Conservation (phyloP, 306 rosid genomes). For the Castanea crenata region DNA sequence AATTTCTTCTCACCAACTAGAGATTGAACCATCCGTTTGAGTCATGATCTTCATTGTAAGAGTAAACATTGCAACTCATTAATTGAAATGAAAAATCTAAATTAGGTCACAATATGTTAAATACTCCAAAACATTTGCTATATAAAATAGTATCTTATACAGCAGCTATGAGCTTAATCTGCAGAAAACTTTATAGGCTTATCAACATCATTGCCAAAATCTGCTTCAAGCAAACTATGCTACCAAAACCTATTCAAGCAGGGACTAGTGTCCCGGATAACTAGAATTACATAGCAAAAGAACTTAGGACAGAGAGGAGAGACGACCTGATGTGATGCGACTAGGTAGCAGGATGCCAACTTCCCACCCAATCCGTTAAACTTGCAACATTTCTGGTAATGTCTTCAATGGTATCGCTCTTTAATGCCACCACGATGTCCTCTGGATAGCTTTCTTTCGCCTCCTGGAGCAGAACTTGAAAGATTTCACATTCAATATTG, state of each 20-base stretch:
- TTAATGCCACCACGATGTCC: slow-evolving; percentile 60
- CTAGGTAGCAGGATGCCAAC: slow-evolving; percentile 48
- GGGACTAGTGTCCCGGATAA: neutral
- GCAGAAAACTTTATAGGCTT: neutral
- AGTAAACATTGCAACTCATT: neutral
- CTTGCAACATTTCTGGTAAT: slow-evolving; percentile 49
- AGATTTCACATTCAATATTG: slow-evolving; percentile 87
- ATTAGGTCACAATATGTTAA: neutral
- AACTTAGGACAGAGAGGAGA: neutral
- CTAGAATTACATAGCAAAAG: slow-evolving; percentile 4
- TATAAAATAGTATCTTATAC: neutral
- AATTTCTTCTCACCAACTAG: neutral
- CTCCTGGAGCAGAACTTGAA: slow-evolving; percentile 83
- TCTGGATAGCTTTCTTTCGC: slow-evolving; percentile 78
- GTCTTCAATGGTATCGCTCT: slow-evolving; percentile 66
- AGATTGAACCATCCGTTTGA: neutral
- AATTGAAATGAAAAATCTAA: neutral
- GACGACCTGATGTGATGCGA: neutral
- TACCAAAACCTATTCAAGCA: neutral
- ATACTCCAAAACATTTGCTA: neutral
- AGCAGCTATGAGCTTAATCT: neutral
- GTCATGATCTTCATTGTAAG: neutral
- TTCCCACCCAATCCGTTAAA: slow-evolving; percentile 65
- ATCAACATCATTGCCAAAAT: neutral
- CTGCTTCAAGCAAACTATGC: neutral